Base-by-base conservation (phyloP, 352 stramenopile genomes). In the Globisporangium paroecandrum region DNA sequence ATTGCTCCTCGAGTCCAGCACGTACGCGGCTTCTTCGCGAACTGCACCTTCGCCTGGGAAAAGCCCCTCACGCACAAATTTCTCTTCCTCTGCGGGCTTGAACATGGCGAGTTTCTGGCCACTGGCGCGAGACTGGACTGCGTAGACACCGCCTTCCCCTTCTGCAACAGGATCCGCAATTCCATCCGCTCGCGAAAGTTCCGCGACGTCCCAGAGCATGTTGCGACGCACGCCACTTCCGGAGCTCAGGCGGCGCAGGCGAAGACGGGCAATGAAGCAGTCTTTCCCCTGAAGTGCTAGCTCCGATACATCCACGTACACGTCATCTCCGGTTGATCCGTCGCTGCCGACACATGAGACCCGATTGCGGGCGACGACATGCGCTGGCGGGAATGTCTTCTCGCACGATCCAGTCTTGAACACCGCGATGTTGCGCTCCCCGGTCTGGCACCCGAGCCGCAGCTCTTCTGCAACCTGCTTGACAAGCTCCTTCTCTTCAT, bases 71-170 rank as follows among this genome's bases (percentile, higher is more conserved):
- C 86, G 83, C 9, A 90, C 80, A 59, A 94, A 93, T 56, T 77
- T 85, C 34, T 94, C 86, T 65, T 94, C 86, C 58, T 93, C 85
- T 13, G 78, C 79, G 25, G 86, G 86, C 58, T 94, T 94, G 66
- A 93, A 94, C 62, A 94, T 83, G 12, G 83, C 86, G n/a, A 94
- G 66, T 55, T 93, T 94, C 59, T 85, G 70, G 12, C 84, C 85
- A 34, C 81, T 90, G 1, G 78, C 80, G 32, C 78, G 77, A 61
- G 81, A 91, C 53, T 87, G 78, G 3, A 94, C 77, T 24, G 86
- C 78, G 58, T 94, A 94, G 20, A 92, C 85, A 3, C 85, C 85
- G 3, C 85, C 85, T 49, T 88, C 81, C 4, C 82, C 83, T 76
- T 92, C 85, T 24, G 58, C 72, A 38, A 92, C 74, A 6, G 73